phyloP scores from a whole-genome alignment of 179 eudicot genomes.

The Patellifolia procumbens region DNA sequence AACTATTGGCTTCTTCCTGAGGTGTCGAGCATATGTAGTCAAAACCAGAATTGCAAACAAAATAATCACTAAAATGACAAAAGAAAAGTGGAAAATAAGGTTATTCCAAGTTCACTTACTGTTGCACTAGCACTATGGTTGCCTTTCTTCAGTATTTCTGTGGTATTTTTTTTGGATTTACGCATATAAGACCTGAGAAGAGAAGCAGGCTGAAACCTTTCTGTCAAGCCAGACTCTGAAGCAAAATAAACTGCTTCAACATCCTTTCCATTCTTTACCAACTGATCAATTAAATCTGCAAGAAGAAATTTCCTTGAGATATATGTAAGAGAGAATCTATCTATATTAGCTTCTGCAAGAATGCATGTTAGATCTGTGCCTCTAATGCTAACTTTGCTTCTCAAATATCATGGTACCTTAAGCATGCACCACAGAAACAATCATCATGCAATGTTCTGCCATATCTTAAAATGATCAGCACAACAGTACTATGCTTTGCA shows the following conservation, averaged over 20 bases:
- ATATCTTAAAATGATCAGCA: no score
- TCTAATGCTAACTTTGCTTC: neutral
- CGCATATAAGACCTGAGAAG: constrained; percentile 43
- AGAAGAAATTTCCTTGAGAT: constrained; percentile 9
- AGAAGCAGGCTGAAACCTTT: constrained; percentile 43
- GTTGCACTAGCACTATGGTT: constrained; percentile 34
- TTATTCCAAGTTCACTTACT: constrained; percentile 30
- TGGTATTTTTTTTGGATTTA: constrained; percentile 33
- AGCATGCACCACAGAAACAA: neutral
- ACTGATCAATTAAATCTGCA: constrained; percentile 51
- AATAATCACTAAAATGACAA: constrained; percentile 7
- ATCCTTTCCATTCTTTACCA: constrained; percentile 53
- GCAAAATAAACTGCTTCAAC: constrained; percentile 58
- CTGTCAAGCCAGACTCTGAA: constrained; percentile 45
- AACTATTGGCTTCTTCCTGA: constrained; percentile 54
- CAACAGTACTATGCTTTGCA: no score
- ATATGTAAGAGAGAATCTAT: neutral
- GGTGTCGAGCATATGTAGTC: constrained; percentile 7
- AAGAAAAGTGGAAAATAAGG: neutral
- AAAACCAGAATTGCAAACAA: neutral
- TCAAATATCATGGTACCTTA: neutral
- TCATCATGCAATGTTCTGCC: neutral
- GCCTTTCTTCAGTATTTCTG: constrained; percentile 39
- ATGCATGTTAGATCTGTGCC: neutral
- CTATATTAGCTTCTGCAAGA: neutral